Percentiles rank a stretch among this genome's conserved stretches.
Conservation (phyloP, 176 grass and related monocot species). For the Hyparrhenia diplandra region DNA sequence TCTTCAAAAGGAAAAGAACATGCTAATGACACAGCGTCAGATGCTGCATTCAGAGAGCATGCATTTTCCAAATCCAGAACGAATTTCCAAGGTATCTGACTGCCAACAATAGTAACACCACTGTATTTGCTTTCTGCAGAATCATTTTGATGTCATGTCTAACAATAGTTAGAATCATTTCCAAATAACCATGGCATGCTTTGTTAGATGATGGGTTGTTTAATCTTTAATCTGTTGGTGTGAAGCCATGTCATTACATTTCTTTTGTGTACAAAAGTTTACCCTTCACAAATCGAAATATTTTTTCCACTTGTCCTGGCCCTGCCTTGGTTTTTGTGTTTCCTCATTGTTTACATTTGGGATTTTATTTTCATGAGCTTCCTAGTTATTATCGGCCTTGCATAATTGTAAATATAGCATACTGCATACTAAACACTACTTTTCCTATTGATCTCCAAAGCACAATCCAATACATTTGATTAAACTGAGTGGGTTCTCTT, state of each 20-base stretch:
- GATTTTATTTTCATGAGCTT: not conserved
- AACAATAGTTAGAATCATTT: not conserved
- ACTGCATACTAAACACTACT: not conserved
- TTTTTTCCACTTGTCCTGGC: not conserved
- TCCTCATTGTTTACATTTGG: not conserved
- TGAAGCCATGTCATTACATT: not conserved
- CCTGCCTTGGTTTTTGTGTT: not conserved
- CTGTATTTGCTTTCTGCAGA: not conserved
- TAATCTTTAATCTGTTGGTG: not conserved
- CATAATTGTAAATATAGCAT: not conserved
- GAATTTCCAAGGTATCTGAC: slow-evolving; percentile 75
- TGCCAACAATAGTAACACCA: not conserved
- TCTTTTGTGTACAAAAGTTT: not conserved
- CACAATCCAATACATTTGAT: not conserved
- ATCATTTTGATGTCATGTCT: not conserved
- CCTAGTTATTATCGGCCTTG: not conserved
- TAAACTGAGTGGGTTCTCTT: not conserved
- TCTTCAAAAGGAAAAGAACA: slow-evolving; percentile 93
- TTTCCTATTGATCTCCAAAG: not conserved
- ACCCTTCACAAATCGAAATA: not conserved
- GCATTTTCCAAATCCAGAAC: slow-evolving; percentile 76
- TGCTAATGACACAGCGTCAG: slow-evolving; percentile 92
- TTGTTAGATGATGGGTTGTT: not conserved
- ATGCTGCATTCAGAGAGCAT: slow-evolving; percentile 78
- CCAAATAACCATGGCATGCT: not conserved